phyloP scores from a whole-genome alignment of 495 filamentous ascomycete genomes.

The Aspergillus indologenus region DNA sequence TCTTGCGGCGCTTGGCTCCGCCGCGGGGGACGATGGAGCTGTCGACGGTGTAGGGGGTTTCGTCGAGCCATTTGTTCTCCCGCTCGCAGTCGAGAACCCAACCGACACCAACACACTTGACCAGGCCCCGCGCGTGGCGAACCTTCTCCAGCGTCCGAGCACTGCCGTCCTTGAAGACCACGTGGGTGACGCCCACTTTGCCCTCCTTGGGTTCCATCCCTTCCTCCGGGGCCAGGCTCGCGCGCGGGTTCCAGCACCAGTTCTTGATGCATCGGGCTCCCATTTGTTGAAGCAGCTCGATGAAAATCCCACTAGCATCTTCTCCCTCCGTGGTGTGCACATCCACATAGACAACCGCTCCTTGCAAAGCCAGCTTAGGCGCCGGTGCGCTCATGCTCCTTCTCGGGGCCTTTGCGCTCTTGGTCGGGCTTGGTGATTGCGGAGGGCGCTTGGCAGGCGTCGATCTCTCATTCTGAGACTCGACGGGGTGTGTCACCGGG shows the following conservation, averaged over 20 bases:
- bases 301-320: conserved; percentile 79
- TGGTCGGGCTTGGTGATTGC: conserved; percentile 28
- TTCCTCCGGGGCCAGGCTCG: conserved; percentile 36
- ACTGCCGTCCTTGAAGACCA: conserved; percentile 92
- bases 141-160: conserved; percentile 87
- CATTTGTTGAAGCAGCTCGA: conserved; percentile 77
- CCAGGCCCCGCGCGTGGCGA: conserved; percentile 65
- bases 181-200: conserved; percentile 86
- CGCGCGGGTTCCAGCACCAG: conserved; percentile 79
- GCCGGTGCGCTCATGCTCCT: conserved; percentile 18
- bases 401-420: conserved; percentile 8
- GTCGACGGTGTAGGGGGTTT: conserved; percentile 67
- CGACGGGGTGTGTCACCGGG: conserved; percentile 8
- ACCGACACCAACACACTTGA: conserved; percentile 79
- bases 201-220: conserved; percentile 30
- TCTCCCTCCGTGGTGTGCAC: conserved; percentile 88
- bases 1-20: conserved; percentile 76
- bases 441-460: conserved; percentile 15
- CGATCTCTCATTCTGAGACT: neutral
- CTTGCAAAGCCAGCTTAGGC: conserved; percentile 48
- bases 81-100: conserved; percentile 89
- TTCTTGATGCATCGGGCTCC: conserved; percentile 79
- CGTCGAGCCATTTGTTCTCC: conserved; percentile 72
- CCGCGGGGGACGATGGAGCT: conserved; percentile 70
- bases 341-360: conserved; percentile 85